Evolutionary conservation across 176 grass and related monocot species (phyloP).

Genomic region (Melocanna baccifera): DNA sequence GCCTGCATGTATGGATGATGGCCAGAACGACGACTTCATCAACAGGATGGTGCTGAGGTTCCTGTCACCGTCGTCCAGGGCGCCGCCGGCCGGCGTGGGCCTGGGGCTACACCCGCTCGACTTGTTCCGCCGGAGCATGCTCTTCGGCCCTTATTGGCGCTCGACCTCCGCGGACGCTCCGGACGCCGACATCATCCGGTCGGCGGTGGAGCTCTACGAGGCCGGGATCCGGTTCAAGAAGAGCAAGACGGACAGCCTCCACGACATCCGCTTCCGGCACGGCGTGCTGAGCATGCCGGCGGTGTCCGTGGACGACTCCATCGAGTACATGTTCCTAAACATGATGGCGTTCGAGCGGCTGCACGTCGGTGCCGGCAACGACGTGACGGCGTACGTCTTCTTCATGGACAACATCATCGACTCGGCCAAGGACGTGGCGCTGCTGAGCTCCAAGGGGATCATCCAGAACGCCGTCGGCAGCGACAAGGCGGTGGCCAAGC

Average conservation of each 20-base stretch:
- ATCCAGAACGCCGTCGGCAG: constrained; percentile 76
- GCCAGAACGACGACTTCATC: constrained; percentile 38
- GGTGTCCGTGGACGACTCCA: constrained; percentile 66
- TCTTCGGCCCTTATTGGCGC: not conserved
- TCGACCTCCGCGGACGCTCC: not conserved
- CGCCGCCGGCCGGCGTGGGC: not conserved
- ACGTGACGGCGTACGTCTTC: constrained; percentile 80
- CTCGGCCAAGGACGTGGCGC: constrained; percentile 66
- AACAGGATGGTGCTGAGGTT: constrained; percentile 67
- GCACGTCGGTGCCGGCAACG: constrained; percentile 62
- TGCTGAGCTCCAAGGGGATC: constrained; percentile 60
- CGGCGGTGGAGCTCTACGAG: constrained; percentile 75
- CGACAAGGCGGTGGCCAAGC: constrained; percentile 67
- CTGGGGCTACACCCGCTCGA: constrained; percentile 57
- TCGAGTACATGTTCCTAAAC: constrained; percentile 80
- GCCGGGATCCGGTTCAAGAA: constrained; percentile 62
- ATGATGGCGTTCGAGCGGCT: constrained; percentile 90
- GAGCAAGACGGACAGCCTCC: constrained; percentile 45
- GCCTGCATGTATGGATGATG: not conserved
- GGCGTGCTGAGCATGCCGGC: constrained; percentile 52
- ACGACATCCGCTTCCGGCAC: constrained; percentile 53
- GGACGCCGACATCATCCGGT: constrained; percentile 59
- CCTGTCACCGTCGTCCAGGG: not conserved
- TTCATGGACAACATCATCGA: constrained; percentile 94
- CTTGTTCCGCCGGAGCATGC: constrained; percentile 49